Evolutionary conservation across 805 yeast species (phyloP), one percentile per base, ranked within the genome.

Genomic region (Wickerhamiella kurtzmanii): DNA sequence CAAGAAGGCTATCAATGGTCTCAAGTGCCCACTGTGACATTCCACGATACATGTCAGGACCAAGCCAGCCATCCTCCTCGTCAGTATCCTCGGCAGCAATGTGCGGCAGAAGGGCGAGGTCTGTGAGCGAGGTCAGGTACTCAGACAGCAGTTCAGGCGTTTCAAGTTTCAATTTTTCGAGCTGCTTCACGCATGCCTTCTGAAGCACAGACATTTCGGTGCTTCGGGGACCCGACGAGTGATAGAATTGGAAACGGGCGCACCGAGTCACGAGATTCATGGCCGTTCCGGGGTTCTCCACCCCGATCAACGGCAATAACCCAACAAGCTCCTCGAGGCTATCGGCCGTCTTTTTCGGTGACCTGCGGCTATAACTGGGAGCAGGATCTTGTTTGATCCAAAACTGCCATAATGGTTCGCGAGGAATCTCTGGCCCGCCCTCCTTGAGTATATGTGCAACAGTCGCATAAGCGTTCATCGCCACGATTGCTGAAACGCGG

Each of bases 161-260:
- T 3, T 18, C 36, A 17, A 67, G 53, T 16, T 61, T 47, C 6
- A 59, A 19, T 1, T 41, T 35, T 2, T 62, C 57, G 20, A 88
- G 57, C 37, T 74, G 74, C 0, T 65, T 66, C 22, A 84, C 57
- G 1, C 84, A 77, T 0, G 77, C 64, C 1, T 56, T 51, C 57
- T 88, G 97, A 39, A 89, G 64, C 8, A 71, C 68, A 0, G 96
- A 75, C 45, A 78, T 75, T 20, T 72, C 74, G 13, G 17, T 62
- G 56, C 37, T 68, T 65, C 58, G 86, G 95, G 3, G 65, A 38
- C 41, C 35, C 16, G 48, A 42, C 1, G 44, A 36, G 4, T 37
- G 21, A 32, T 53, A 49, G 28, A 46, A 47, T 2, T 52, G 56
- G 37, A 53, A 56, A 39, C 32, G 19, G 1, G 58, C 56, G 19